A percentile compares a stretch with the other conserved stretches of the same genome.
phyloP scores from a whole-genome alignment of 106 monocot genomes.

The Dendrobium nobile region DNA sequence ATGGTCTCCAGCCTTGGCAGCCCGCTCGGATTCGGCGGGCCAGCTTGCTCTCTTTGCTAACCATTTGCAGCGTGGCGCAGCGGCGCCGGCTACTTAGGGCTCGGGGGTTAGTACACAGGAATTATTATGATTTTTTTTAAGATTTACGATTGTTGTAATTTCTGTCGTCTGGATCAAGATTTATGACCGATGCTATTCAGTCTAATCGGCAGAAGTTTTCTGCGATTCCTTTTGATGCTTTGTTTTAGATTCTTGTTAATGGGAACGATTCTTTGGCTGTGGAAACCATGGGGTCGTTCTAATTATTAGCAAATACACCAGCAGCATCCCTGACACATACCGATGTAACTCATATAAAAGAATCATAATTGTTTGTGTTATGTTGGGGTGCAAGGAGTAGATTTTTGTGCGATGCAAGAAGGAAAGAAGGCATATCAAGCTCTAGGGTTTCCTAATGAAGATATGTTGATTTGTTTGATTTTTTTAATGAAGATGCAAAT shows the following conservation, averaged over 20 bases:
- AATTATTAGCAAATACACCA: not conserved
- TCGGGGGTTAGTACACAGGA: constrained; percentile 56
- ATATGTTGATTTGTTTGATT: not conserved
- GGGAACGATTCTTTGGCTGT: not conserved
- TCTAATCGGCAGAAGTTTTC: not conserved
- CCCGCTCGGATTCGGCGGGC: constrained; percentile 56
- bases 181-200: not conserved
- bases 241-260: not conserved
- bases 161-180: not conserved
- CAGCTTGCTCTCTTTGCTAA: constrained; percentile 68
- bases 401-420: not conserved
- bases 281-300: not conserved
- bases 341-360: not conserved
- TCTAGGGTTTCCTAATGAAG: not conserved
- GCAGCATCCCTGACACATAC: not conserved
- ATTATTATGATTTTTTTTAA: not conserved
- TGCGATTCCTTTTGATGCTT: not conserved
- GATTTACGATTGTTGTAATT: not conserved
- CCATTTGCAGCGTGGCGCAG: constrained; percentile 45
- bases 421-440: not conserved
- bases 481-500: not conserved
- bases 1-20: constrained; percentile 68
- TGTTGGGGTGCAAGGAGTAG: not conserved
- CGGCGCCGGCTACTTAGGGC: constrained; percentile 74
- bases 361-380: not conserved